A percentile compares a stretch with the other conserved stretches of the same genome.
Conservation (phyloP, 2,329 filamentous ascomycete species). For the Fusarium sacchari region DNA sequence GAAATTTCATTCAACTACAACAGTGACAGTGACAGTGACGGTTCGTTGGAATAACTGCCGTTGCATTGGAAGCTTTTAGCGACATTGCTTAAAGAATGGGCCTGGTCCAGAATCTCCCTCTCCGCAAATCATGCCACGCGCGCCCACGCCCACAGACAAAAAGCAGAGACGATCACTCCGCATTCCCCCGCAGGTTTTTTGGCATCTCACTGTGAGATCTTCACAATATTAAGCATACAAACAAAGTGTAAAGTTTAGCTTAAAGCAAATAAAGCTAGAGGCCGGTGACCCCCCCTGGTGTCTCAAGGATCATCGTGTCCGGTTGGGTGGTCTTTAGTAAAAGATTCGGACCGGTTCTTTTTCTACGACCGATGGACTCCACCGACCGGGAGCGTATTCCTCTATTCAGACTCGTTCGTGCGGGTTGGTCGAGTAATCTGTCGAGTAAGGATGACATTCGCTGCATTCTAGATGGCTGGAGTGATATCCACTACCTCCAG, state of each 20-base stretch:
- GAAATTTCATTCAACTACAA: background rate
- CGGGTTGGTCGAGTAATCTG: background rate
- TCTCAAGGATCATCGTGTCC: background rate
- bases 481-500: slow-evolving; percentile 10
- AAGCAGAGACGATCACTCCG: background rate
- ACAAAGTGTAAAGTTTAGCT: slow-evolving; percentile 10
- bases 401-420: background rate
- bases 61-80: background rate
- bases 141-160: background rate
- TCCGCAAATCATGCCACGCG: slow-evolving; percentile 22
- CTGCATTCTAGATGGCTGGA: slow-evolving; percentile 1
- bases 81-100: slow-evolving; percentile 25
- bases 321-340: background rate
- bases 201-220: slow-evolving; percentile 5
- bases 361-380: slow-evolving; percentile 34
- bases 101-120: slow-evolving; percentile 19
- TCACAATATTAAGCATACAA: slow-evolving; percentile 10
- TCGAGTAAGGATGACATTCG: slow-evolving; percentile 24
- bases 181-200: slow-evolving; percentile 27
- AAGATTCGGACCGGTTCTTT: slow-evolving; percentile 39
- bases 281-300: background rate
- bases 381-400: slow-evolving; percentile 3
- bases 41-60: background rate
- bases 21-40: background rate
- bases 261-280: slow-evolving; percentile 10